A percentile compares a stretch with the other conserved stretches of the same genome.
Evolutionary conservation across 192 early-diverging fungal genomes (phyloP).

Genomic region (Phycomyces blakesleeanus): DNA sequence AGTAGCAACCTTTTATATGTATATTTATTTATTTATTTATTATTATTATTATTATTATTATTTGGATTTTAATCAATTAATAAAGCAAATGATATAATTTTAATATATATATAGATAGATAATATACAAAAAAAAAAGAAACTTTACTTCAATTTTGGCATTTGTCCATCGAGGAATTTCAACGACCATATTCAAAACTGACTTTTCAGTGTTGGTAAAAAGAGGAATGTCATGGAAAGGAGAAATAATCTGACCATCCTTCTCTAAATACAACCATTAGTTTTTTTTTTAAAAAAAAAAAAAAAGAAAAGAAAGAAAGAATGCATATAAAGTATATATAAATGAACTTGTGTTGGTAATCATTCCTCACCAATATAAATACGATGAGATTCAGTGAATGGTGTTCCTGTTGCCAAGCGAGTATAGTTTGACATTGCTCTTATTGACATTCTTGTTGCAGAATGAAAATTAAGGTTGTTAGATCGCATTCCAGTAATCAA

Average conservation of each 20-base stretch:
- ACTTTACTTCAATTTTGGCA: constrained; percentile 90
- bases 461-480: neutral
- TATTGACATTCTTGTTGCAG: neutral
- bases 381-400: constrained; percentile 17
- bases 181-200: constrained; percentile 95
- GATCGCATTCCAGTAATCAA: no score
- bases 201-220: constrained; percentile 85
- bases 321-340: no score
- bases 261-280: constrained; percentile 46
- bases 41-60: no score
- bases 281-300: neutral
- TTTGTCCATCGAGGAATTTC: constrained; percentile 99
- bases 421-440: neutral
- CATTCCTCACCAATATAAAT: constrained; percentile 18
- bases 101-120: neutral
- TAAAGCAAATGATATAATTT: no score
- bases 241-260: constrained; percentile 80
- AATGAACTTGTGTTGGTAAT: no score
- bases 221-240: constrained; percentile 99
- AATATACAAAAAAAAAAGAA: no score
- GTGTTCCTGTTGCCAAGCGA: neutral
- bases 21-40: no score
- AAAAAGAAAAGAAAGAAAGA: neutral
- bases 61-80: neutral
- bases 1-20: constrained; percentile 73